Evolutionary conservation across 1,139 yeast genomes (phyloP).

Genomic region (Blastobotrys malaysiensis): DNA sequence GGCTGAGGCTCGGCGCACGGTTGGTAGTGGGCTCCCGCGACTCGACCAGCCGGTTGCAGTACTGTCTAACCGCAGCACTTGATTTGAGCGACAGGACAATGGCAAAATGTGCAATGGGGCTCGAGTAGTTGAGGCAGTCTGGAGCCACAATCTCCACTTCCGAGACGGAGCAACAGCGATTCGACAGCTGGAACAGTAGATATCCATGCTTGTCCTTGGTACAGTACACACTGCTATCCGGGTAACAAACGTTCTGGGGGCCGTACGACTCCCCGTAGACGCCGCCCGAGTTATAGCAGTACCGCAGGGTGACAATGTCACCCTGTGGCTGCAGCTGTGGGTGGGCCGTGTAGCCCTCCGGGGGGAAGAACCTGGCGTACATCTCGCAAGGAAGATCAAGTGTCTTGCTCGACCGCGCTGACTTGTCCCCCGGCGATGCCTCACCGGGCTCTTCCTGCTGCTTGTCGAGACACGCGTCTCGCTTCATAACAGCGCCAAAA

Average conservation of each 20-base stretch:
- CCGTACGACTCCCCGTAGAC: neutral
- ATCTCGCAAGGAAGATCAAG: neutral
- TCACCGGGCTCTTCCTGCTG: neutral
- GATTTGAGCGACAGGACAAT: conserved; percentile 11
- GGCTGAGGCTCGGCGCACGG: neutral
- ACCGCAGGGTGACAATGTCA: neutral
- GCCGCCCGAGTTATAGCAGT: neutral
- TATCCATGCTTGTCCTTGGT: conserved; percentile 13
- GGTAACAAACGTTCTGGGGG: conserved; percentile 9
- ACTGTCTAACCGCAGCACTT: neutral
- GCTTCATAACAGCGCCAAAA: neutral
- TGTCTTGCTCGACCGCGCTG: neutral
- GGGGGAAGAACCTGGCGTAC: neutral
- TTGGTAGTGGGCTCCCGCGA: neutral
- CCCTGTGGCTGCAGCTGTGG: neutral
- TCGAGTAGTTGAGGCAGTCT: conserved; percentile 14
- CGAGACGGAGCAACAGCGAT: conserved; percentile 7
- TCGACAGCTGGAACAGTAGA: conserved; percentile 11
- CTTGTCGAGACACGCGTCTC: neutral
- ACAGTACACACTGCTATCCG: conserved; percentile 17
- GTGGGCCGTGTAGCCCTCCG: neutral
- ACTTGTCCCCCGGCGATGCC: neutral
- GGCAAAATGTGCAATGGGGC: conserved; percentile 18
- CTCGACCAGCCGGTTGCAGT: neutral
- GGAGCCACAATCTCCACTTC: conserved; percentile 18